Base-by-base conservation (phyloP, 768 basidiomycete species). In the Mycena capillaripes region DNA sequence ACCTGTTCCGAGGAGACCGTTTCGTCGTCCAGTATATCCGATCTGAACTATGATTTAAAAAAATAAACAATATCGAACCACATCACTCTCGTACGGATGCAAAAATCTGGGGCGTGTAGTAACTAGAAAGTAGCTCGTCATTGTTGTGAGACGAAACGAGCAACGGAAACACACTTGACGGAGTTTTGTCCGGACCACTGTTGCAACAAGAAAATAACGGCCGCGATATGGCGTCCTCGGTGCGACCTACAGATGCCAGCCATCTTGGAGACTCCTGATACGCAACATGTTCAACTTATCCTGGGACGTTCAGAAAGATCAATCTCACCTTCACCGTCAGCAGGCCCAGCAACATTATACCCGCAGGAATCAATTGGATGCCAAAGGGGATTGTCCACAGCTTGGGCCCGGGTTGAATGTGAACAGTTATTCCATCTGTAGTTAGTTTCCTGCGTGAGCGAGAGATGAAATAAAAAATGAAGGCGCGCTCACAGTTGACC, bases 101-200 rank as follows among this genome's bases (percentile, higher is more conserved):
- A 79, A 94, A 94, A 72, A 94, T 92, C 76, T 92, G 91, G 6
- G 93, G 91, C 1, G 92, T 91, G 71, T 94, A 93, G 78, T 94
- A 92, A 52, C 88, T 89, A 63, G 4, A 27, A 29, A 21, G n/a
- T 23, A 17, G 23, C 25, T n/a, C 9, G 50, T 16, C 52, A n/a
- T 29, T 30, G 1, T 23, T 17, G 29, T 53, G n/a, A 23, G n/a
- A 23, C 27, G 29, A 29, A 30, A 23, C 8, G 14, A 27, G 53
- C 12, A 48, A 65, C 36, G 46, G 6, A 72, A 19, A 75, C 84
- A 38, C 69, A 88, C 86, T 84, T 85, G 74, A 96, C 92, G 0
- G 92, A 91, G 81, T 96, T 95, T 79, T 96, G 95, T 1, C 95
- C 95, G 57, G 89, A 87, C 92, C 92, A 95, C 78, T 96, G 94